Evolutionary conservation across 2,329 filamentous ascomycete genomes (phyloP).

Genomic region (Stemphylium lycopersici): DNA sequence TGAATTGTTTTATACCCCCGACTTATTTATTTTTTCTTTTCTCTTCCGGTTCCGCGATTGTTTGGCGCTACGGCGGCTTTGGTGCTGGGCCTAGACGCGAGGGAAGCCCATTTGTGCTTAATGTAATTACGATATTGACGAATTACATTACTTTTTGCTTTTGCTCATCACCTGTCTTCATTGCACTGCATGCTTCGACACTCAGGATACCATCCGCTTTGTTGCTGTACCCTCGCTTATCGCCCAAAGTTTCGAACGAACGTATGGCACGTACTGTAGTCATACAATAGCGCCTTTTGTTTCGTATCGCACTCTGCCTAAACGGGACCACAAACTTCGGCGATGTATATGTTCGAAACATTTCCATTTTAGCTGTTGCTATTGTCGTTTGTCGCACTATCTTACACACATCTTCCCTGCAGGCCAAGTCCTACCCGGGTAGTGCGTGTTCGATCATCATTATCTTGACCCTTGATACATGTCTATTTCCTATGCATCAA

Average conservation of each 20-base stretch:
- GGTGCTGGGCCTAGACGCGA: not conserved
- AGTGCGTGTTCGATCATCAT: not conserved
- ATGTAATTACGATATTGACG: slow-evolving; percentile 6
- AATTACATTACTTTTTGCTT: not conserved
- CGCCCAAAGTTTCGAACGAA: too few relatives aligned
- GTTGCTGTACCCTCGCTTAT: too few relatives aligned
- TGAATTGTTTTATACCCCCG: slow-evolving; percentile 15
- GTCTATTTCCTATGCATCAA: not conserved
- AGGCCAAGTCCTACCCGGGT: not conserved
- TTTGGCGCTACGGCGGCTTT: slow-evolving; percentile 3
- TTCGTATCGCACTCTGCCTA: not conserved
- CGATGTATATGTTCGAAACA: not conserved
- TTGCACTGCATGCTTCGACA: too few relatives aligned
- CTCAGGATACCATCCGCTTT: too few relatives aligned
- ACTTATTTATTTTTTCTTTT: not conserved
- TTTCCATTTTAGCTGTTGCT: not conserved
- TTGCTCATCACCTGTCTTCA: too few relatives aligned
- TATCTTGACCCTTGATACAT: not conserved
- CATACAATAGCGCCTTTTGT: not conserved
- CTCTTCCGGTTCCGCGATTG: not conserved
- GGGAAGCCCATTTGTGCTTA: not conserved
- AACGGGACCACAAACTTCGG: not conserved
- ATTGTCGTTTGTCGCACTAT: not conserved
- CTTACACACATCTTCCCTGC: not conserved
- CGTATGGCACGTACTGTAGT: too few relatives aligned